phyloP scores from a whole-genome alignment of 768 basidiomycete genomes.

The Leccinum ochraceum region DNA sequence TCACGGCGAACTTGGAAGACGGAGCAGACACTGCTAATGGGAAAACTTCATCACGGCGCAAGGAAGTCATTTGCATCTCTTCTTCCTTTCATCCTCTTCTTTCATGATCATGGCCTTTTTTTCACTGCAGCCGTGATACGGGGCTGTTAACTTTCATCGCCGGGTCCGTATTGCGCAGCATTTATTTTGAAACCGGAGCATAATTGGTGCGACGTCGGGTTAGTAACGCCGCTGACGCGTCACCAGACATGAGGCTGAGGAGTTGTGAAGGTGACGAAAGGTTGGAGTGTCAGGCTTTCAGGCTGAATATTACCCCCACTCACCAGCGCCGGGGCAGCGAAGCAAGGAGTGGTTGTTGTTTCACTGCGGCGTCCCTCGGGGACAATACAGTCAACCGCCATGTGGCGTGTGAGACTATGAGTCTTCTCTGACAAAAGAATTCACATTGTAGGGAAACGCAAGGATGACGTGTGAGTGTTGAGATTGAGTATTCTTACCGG shows the following conservation, averaged over 20 bases:
- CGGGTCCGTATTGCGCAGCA: not conserved
- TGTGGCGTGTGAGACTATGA: too few species aligned
- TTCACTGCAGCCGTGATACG: not conserved
- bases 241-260: not conserved
- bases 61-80: not conserved
- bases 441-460: too few species aligned
- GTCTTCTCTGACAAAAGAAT: not conserved
- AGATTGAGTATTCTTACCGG: not conserved
- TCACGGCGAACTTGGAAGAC: not conserved
- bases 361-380: not conserved
- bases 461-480: not conserved
- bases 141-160: not conserved
- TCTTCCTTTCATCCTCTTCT: not conserved
- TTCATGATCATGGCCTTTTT: too few species aligned
- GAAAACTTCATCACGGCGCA: not conserved
- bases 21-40: not conserved
- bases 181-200: not conserved
- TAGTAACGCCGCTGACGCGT: too few species aligned
- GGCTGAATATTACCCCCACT: not conserved
- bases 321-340: not conserved
- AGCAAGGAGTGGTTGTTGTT: not conserved
- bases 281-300: not conserved
- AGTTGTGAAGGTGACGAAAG: not conserved
- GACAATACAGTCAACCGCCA: not conserved
- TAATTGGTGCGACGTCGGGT: not conserved